Evolutionary conservation across 352 stramenopile species (phyloP), one percentile per base, ranked within the genome.

Genomic region (Pythium dissotocum): DNA sequence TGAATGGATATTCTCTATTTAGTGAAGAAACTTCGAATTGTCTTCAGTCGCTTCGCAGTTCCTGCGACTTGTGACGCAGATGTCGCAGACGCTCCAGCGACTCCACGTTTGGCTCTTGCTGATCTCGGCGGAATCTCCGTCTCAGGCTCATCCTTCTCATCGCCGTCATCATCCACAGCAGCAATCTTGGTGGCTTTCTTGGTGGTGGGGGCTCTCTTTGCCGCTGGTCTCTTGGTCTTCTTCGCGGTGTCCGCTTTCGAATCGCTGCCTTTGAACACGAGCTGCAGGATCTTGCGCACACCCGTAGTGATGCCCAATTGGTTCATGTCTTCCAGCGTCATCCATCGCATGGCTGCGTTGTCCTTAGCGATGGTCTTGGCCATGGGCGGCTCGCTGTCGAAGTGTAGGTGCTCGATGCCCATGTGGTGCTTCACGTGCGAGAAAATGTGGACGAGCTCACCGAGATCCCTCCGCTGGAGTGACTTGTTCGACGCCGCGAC

Each of bases 381-480:
- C 28, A 72, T 40, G 4, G 48, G 24, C 6, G 77, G 80, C 28
- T 70, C 53, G 10, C 55, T 58, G 7, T 67, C 56, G 51, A 93
- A 89, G 64, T 93, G 85, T 24, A 96, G 10, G 59, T 94, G 85
- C 68, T 96, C 87, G 32, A 97, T 76, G 58, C 89, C 85, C 90
- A 97, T 97, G 75, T 95, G 79, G 42, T 97, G 90, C 77, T 93
- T 94, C 13, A 96, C 79, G 49, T 97, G 90, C 8, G 90, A 97
- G 66, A 97, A 97, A n/a, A 97, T 80, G 72, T 97, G 90, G 13
- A 82, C 79, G 36, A 97, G 77, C 12, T 93, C 79, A 38, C 87
- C 85, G 2, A 93, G 46, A 49, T 96, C 85, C 46, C 72, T 65
- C 12, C 86, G 82, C 38, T 84, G 42, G 28, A 68, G 32, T 1